Conservation (phyloP, 139 green algal species). For the Ettlia oleoabundans region DNA sequence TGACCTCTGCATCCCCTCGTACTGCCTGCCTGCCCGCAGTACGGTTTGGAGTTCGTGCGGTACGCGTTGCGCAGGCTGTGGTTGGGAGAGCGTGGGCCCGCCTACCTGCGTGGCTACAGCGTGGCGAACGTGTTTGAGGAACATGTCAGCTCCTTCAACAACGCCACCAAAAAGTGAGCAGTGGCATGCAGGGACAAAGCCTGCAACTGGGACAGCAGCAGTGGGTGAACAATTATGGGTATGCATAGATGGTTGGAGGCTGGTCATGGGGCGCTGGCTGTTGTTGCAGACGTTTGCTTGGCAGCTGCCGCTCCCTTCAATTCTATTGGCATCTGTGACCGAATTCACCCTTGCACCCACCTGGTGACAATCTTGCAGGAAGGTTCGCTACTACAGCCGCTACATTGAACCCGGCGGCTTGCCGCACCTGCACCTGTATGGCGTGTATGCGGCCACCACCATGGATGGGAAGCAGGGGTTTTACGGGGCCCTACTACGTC, state of each 20-base stretch:
- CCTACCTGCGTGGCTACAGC: constrained; percentile 55
- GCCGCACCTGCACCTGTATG: constrained; percentile 20
- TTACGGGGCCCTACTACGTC: background rate
- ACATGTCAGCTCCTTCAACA: constrained; percentile 39
- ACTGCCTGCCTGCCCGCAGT: constrained; percentile 23
- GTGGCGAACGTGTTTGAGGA: constrained; percentile 52
- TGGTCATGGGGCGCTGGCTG: too few relatives aligned
- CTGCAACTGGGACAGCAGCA: too few relatives aligned
- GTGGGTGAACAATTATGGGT: too few relatives aligned
- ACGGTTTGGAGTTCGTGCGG: constrained; percentile 68
- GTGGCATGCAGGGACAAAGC: too few relatives aligned
- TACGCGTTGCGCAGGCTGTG: constrained; percentile 39
- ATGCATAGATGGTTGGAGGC: too few relatives aligned
- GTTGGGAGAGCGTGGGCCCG: constrained; percentile 6
- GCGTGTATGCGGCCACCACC: constrained; percentile 18
- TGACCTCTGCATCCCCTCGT: too few relatives aligned
- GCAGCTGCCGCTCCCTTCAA: too few relatives aligned
- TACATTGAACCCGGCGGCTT: constrained; percentile 33
- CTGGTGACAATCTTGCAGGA: background rate
- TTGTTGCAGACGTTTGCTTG: background rate
- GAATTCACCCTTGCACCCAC: background rate
- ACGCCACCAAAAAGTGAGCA: constrained; percentile 46
- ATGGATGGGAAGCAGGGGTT: constrained; percentile 7
- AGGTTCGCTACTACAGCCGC: constrained; percentile 35
- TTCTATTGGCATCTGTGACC: too few relatives aligned